Conservation (phyloP, 139 green algal species). For the Mychonastes homosphaera region DNA sequence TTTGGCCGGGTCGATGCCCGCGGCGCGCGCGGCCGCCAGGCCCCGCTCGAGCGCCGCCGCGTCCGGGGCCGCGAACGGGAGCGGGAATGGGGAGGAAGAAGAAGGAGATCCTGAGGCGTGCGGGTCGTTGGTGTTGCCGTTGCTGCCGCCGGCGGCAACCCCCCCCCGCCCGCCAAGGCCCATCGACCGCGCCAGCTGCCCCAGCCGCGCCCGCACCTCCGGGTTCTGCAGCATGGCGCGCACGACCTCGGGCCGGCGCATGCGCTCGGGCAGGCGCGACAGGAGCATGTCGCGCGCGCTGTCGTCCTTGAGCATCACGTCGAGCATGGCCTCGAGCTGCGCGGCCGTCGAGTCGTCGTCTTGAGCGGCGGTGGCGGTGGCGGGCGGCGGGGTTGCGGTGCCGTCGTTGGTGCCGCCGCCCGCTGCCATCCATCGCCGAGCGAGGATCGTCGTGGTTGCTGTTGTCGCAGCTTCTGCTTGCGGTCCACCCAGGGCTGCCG, state of each 20-base stretch:
- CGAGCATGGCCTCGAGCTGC: no score
- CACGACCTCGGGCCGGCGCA: slow-evolving; percentile 16
- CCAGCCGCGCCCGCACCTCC: slow-evolving; percentile 12
- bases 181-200: slow-evolving; percentile 4
- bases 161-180: neutral
- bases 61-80: neutral
- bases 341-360: no score
- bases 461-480: no score
- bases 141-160: neutral
- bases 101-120: neutral
- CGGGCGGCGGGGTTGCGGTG: no score
- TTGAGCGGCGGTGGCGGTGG: no score
- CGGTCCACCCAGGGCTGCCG: no score
- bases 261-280: slow-evolving; percentile 14
- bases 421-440: no score
- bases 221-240: slow-evolving; percentile 19
- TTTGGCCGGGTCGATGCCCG: neutral
- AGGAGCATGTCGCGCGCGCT: slow-evolving; percentile 14
- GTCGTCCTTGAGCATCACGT: slow-evolving; percentile 16
- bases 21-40: neutral
- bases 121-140: neutral
- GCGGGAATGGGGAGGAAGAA: neutral
- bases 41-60: neutral
- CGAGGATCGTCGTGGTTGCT: no score
- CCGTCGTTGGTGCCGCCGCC: no score